Base-by-base conservation (phyloP, 2,329 filamentous ascomycete species). In the Neonectria coccinea region DNA sequence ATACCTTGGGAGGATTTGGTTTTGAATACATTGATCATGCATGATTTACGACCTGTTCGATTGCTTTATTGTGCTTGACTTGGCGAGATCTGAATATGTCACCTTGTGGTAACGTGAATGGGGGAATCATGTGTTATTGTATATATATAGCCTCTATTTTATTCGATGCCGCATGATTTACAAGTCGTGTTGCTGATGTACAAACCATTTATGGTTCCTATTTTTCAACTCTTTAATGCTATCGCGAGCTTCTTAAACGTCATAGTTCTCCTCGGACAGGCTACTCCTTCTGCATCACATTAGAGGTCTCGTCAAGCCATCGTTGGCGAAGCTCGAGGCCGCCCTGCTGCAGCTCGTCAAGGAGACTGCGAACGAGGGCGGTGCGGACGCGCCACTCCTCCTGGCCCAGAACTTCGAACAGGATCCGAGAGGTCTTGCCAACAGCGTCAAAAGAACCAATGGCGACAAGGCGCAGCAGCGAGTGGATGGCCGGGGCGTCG, bases 391-490 rank as follows among this genome's bases (percentile, higher is more conserved):
- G 64, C 78, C 78, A 79, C 64, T 81, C 79, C 1, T 79, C 71
- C 39, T 73, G 71, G 5, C 79, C 79, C 1, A 81, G 62, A n/a
- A 80, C 65, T 18, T 66, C 65, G 33, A 81, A 73, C 59, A 81
- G 69, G 10, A 74, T 67, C 58, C 29, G 74, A 48, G 62, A 75
- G 69, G 70, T 69, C 70, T 70, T 77, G 70, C 50, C 75, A 67
- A 71, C 69, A 14, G 76, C 74, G 8, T 75, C 67, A 14, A 71
- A 64, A 22, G 70, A 72, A 2, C 78, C 78, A 3, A 78, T 73
- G 31, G 73, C 75, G 16, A 78, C 65, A 8, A 79, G 70, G 18
- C 78, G 74, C 54, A 80, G 53, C 4, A 71, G 56, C 11, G 75
- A 69, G 62, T 80, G 76, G n/a, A 75, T 11, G 14, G 62, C 67